Evolutionary conservation across 2,329 filamentous ascomycete genomes (phyloP).

Genomic region (Decorospora gaudefroyi): DNA sequence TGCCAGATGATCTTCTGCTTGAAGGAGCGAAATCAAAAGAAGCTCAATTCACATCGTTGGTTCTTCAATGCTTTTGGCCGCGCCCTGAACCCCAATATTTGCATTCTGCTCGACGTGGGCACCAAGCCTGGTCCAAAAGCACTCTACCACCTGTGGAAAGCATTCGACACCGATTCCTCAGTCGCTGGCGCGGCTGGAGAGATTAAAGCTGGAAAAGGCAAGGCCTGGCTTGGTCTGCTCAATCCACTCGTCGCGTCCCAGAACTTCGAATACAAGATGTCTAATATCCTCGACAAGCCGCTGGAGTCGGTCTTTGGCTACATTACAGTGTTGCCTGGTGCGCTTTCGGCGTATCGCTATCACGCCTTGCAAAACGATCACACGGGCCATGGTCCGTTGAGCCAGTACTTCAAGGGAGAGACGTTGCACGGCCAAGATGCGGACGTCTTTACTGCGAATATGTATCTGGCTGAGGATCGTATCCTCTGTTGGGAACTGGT

Average conservation of each 20-base stretch:
- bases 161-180: conserved; percentile 96
- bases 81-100: conserved; percentile 91
- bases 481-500: conserved; percentile 95
- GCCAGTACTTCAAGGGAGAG: conserved; percentile 99
- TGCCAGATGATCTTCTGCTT: conserved; percentile 98
- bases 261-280: conserved; percentile 99
- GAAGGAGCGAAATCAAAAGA: conserved; percentile 97
- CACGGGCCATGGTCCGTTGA: conserved; percentile 90
- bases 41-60: conserved; percentile 98
- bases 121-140: conserved; percentile 87
- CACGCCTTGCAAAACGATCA: conserved; percentile 96
- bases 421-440: conserved; percentile 94
- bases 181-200: conserved; percentile 96
- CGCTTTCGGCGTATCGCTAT: conserved; percentile 92
- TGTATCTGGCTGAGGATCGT: conserved; percentile 89
- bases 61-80: conserved; percentile 98
- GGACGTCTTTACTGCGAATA: conserved; percentile 96
- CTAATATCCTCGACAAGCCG: conserved; percentile 96
- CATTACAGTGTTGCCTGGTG: conserved; percentile 94
- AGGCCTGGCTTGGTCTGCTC: conserved; percentile 76
- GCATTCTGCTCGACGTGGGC: conserved; percentile 94
- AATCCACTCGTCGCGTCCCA: conserved; percentile 96
- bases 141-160: conserved; percentile 98
- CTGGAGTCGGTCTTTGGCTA: conserved; percentile 97
- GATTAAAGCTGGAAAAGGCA: conserved; percentile 96